These are phyloP conservation scores for Psidium friedrichsthalianum DNA, from an alignment of 345 rosid species.

Conservation along the genomic window DNA sequence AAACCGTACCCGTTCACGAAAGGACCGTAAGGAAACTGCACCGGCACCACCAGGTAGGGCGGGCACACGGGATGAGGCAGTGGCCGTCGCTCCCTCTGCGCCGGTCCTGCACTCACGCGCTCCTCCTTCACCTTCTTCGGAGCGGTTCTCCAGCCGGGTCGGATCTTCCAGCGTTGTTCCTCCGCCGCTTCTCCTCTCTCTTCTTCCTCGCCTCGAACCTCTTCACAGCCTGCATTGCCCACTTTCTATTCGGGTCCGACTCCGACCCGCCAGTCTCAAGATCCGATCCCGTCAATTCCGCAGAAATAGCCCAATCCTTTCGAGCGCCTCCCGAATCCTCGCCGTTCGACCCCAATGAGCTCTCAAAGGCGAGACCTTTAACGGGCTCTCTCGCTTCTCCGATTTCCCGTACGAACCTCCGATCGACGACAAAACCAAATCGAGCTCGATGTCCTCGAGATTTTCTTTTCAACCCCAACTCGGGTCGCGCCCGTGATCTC, in stretches of 20 bases:
- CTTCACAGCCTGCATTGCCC: conserved; percentile 24
- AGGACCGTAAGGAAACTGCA: conserved; percentile 6
- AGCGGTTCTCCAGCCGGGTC: neutral
- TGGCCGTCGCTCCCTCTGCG: neutral
- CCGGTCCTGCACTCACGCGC: neutral
- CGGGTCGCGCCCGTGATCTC: neutral
- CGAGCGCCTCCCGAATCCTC: neutral
- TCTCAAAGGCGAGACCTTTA: neutral
- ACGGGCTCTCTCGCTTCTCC: neutral
- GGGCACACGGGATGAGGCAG: neutral
- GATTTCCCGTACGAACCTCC: conserved; percentile 22
- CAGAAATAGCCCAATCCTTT: neutral
- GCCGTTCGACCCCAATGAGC: neutral
- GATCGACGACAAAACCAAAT: conserved; percentile 48
- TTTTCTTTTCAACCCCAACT: neutral
- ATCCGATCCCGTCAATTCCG: neutral
- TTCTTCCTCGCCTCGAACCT: conserved; percentile 37
- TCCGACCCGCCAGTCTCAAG: neutral
- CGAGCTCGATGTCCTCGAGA: conserved; percentile 36
- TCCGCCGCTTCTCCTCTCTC: conserved; percentile 30
- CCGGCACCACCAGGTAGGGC: conserved; percentile 5
- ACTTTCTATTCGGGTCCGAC: conserved; percentile 4
- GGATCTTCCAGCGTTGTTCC: neutral
- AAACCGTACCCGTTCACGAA: conserved; percentile 8
- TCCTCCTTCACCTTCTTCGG: neutral